Evolutionary conservation across 2,329 filamentous ascomycete species (phyloP), one percentile per base, ranked within the genome.

Genomic region (Claviceps cyperi): DNA sequence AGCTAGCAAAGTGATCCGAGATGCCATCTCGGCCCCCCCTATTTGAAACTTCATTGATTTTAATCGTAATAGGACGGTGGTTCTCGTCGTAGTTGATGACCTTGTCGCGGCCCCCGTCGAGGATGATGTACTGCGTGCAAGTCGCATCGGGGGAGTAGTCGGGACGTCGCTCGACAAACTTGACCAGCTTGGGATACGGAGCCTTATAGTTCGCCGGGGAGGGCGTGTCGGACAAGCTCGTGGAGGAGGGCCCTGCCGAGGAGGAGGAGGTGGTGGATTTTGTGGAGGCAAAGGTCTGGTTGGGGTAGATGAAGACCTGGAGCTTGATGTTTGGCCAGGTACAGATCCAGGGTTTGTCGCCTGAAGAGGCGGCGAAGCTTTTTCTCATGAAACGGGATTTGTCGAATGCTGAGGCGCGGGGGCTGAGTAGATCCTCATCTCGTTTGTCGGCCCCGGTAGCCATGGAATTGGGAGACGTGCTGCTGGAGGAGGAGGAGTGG

Each of bases 311-410:
- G 55, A 78, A 78, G 3, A 78, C 61, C 48, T 80, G 76, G 5
- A 80, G 64, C 2, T 69, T 65, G 0, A 75, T 78, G 28, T 70
- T 66, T 2, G 75, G 73, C 77, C 77, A 81, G 2, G 66, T 73
- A 58, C 77, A 81, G 21, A 80, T 68, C 77, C 77, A 81, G 1
- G 74, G 72, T 51, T 65, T 73, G 45, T 79, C 75, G 2, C 76
- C 77, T 0, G 62, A 60, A 52, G 68, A 59, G 1, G 67, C 66
- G 11, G 61, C 60, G 2, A 55, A 50, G 5, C 52, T 57, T 35
- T 56, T 54, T 47, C 47, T 58, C 48, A 55, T 56, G 17, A 55
- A 59, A 5, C 52, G 58, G 14, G 56, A 49, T 1, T 67, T 67
- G 17, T 58, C 55, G 41, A 58, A 49, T 24, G 53, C 52, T 19